Evolutionary conservation across 1,139 yeast genomes (phyloP).

Genomic region (Geotrichum klebahnii): DNA sequence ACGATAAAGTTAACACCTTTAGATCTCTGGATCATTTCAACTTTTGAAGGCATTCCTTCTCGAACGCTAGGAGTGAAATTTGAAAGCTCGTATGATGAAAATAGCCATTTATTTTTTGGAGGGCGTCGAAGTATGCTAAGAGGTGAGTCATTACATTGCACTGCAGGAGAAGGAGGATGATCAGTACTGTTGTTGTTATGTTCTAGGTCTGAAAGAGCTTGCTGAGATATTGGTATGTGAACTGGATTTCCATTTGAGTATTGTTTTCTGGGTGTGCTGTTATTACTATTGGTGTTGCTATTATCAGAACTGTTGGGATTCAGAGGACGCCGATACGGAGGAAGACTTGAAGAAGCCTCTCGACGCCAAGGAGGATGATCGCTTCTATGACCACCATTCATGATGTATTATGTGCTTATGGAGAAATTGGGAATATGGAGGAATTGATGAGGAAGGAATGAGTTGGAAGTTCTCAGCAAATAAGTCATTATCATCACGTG

Average conservation of each 20-base stretch:
- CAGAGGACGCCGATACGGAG: not conserved
- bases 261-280: slow-evolving; percentile 1
- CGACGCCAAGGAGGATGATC: not conserved
- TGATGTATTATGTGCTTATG: too few relatives aligned
- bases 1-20: slow-evolving; percentile 49
- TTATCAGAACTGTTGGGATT: not conserved
- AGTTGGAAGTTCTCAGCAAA: too few relatives aligned
- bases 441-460: too few relatives aligned
- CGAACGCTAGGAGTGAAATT: slow-evolving; percentile 40
- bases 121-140: not conserved
- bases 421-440: too few relatives aligned
- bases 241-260: not conserved
- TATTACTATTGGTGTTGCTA: not conserved
- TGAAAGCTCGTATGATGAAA: slow-evolving; percentile 18
- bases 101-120: slow-evolving; percentile 22
- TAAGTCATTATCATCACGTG: too few relatives aligned
- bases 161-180: not conserved
- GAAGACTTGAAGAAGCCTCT: not conserved
- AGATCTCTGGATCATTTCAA: slow-evolving; percentile 44
- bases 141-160: not conserved
- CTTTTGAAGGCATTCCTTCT: slow-evolving; percentile 40
- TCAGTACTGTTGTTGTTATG: not conserved
- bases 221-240: not conserved
- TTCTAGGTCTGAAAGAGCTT: not conserved
- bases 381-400: not conserved